Conservation (phyloP, 345 rosid genomes). For the Eucalyptus sp. region DNA sequence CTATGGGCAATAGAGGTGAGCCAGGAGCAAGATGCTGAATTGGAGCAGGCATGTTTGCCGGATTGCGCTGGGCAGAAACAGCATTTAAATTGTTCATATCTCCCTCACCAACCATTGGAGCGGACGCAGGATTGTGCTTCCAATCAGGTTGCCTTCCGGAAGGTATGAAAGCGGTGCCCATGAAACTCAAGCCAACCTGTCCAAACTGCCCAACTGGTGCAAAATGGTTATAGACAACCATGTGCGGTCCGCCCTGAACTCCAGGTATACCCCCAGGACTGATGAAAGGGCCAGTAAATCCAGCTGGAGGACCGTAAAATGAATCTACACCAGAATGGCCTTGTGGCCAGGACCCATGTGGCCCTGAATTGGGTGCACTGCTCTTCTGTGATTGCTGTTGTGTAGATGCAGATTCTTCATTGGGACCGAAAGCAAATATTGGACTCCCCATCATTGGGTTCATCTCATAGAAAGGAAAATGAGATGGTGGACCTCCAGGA, state of each 20-base stretch:
- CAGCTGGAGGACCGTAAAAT: conserved; percentile 80
- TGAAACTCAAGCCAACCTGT: conserved; percentile 86
- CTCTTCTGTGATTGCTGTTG: conserved; percentile 76
- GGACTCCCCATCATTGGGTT: conserved; percentile 86
- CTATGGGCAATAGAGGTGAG: conserved; percentile 60
- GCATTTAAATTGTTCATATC: conserved; percentile 45
- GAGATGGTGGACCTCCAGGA: conserved; percentile 66
- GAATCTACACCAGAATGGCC: conserved; percentile 86
- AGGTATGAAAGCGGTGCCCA: conserved; percentile 88
- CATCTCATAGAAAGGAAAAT: conserved; percentile 89
- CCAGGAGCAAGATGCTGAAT: conserved; percentile 77
- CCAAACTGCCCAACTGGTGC: conserved; percentile 98
- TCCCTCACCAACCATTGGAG: conserved; percentile 55
- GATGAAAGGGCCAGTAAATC: conserved; percentile 82
- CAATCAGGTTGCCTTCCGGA: conserved; percentile 93
- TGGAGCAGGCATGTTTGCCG: conserved; percentile 44
- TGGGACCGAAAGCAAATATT: conserved; percentile 85
- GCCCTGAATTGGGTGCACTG: conserved; percentile 44
- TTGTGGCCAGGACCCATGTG: conserved; percentile 72
- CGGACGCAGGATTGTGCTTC: conserved; percentile 68
- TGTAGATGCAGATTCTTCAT: conserved; percentile 52
- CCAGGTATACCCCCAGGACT: conserved; percentile 80
- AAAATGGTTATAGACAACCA: conserved; percentile 96
- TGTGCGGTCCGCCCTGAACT: conserved; percentile 89
- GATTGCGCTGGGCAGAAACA: conserved; percentile 49